phyloP scores from a whole-genome alignment of 768 basidiomycete genomes.

The Antrodiella citrinella region DNA sequence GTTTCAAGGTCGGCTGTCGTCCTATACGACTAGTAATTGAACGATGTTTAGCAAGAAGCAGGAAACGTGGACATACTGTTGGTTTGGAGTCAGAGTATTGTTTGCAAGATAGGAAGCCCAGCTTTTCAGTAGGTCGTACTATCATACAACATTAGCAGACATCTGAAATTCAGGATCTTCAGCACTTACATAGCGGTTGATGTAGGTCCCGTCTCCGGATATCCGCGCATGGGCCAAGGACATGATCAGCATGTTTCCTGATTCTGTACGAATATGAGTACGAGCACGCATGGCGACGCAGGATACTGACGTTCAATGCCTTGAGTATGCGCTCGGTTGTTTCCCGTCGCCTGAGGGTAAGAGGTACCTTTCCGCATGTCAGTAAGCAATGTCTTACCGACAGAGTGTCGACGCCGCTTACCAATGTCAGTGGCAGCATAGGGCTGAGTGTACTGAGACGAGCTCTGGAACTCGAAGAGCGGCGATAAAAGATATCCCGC shows the following conservation, averaged over 20 bases:
- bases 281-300: no score
- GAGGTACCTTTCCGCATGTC: background rate
- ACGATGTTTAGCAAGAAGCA: background rate
- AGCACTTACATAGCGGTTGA: conserved; percentile 14
- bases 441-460: conserved; percentile 8
- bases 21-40: background rate
- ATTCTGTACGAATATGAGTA: no score
- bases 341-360: conserved; percentile 10
- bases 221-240: conserved; percentile 21
- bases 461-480: conserved; percentile 20
- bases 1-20: background rate
- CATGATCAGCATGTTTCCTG: conserved; percentile 30
- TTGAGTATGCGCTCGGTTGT: background rate
- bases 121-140: conserved; percentile 17
- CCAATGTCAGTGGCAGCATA: conserved; percentile 24
- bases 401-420: conserved; percentile 2
- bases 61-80: background rate
- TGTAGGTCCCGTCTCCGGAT: conserved; percentile 19
- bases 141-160: background rate
- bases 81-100: conserved; percentile 6
- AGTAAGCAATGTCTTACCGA: no score
- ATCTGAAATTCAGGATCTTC: background rate
- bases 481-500: conserved; percentile 19
- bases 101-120: conserved; percentile 18
- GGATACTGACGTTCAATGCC: conserved; percentile 7